Conservation (phyloP, 2,329 filamentous ascomycete species). For the Stagonosporopsis rhizophila region DNA sequence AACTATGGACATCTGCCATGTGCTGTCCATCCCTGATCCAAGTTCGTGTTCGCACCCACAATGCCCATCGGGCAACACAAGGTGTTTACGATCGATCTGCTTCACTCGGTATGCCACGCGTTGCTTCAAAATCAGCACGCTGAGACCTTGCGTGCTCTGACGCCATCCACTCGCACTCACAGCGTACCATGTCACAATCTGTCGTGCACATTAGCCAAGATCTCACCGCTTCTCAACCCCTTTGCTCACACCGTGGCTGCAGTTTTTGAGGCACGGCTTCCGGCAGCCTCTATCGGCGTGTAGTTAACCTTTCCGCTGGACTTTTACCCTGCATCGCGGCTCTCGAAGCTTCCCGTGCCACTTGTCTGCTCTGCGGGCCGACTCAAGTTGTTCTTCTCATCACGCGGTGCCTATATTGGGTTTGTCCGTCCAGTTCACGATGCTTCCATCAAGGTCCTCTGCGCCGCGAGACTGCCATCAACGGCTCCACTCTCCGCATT, state of each 20-base stretch:
- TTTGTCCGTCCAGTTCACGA: not conserved
- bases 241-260: not conserved
- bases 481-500: constrained; percentile 1
- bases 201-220: constrained; percentile 16
- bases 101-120: constrained; percentile 26
- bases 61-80: constrained; percentile 9
- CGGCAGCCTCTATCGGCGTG: not conserved
- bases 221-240: constrained; percentile 14
- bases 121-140: constrained; percentile 25
- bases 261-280: constrained; percentile 1
- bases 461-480: not conserved
- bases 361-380: not conserved
- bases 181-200: constrained; percentile 27
- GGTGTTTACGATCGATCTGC: not conserved
- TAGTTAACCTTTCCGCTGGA: not conserved
- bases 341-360: constrained; percentile 7
- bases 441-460: not conserved
- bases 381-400: not conserved
- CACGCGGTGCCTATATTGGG: not conserved
- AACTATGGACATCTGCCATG: constrained; percentile 8
- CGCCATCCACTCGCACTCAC: constrained; percentile 21
- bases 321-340: constrained; percentile 23
- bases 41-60: constrained; percentile 6
- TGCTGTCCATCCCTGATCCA: constrained; percentile 13
- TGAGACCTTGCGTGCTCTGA: constrained; percentile 24